These are phyloP conservation scores for Ilyonectria sp. DNA, from an alignment of 2,329 filamentous ascomycete genomes.

Conservation along the genomic window DNA sequence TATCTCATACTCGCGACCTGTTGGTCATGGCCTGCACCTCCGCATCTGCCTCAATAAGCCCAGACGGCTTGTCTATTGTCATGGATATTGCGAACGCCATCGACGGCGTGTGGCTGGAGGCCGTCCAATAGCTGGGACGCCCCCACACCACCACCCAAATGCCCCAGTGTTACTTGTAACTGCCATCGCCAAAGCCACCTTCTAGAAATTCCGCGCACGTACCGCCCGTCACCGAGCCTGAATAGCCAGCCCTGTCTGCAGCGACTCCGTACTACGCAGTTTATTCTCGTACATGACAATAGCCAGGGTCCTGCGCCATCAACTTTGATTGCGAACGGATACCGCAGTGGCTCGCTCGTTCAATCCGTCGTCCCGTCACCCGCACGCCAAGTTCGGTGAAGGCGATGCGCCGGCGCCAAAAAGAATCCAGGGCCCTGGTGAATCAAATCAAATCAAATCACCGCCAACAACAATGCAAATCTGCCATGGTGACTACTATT, in stretches of 20 bases:
- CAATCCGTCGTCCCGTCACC: conserved; percentile 39
- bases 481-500: conserved; percentile 34
- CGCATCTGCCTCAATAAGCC: conserved; percentile 27
- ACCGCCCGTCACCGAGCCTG: conserved; percentile 27
- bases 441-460: conserved; percentile 43
- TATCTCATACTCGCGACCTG: conserved; percentile 13
- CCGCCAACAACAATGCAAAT: conserved; percentile 35
- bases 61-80: conserved; percentile 28
- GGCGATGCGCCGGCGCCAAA: conserved; percentile 42
- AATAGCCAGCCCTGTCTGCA: conserved; percentile 27
- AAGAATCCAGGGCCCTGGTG: conserved; percentile 34
- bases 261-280: conserved; percentile 12
- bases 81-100: conserved; percentile 23
- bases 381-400: conserved; percentile 43
- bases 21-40: conserved; percentile 25
- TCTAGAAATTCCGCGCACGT: conserved; percentile 41
- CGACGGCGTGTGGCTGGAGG: conserved; percentile 31
- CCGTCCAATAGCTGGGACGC: conserved; percentile 24
- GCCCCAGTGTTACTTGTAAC: conserved; percentile 22
- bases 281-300: conserved; percentile 3
- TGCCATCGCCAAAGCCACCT: conserved; percentile 19
- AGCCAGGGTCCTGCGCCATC: conserved; percentile 6
- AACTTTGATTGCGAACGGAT: conserved; percentile 13
- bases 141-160: conserved; percentile 16
- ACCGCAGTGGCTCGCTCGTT: conserved; percentile 28